These are phyloP conservation scores for Mitragyna speciosa DNA, from an alignment of 257 asterid genomes.

Conservation along the genomic window DNA sequence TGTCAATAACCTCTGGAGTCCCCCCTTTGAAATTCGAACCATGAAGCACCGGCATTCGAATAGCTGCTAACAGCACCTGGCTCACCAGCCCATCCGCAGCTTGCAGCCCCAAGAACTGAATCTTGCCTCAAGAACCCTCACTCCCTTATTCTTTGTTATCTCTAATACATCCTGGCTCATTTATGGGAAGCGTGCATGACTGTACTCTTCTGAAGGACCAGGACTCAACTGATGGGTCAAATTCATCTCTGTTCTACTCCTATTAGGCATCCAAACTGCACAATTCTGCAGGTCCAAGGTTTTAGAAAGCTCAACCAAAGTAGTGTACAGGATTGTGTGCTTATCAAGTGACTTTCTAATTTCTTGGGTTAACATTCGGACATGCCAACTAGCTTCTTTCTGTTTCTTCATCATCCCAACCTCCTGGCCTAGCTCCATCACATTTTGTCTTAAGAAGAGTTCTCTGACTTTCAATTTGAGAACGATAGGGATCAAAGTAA, in stretches of 20 bases:
- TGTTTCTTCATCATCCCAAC: constrained; percentile 49
- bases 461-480: constrained; percentile 48
- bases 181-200: constrained; percentile 27
- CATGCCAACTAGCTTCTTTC: constrained; percentile 47
- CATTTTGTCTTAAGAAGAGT: constrained; percentile 42
- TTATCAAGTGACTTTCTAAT: constrained; percentile 49
- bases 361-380: constrained; percentile 46
- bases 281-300: constrained; percentile 48
- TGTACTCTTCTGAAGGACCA: constrained; percentile 25
- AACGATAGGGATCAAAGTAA: constrained; percentile 40
- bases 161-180: constrained; percentile 46
- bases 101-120: constrained; percentile 39
- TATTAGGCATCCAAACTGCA: constrained; percentile 55
- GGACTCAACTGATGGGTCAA: constrained; percentile 45
- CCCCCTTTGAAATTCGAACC: constrained; percentile 51
- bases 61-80: constrained; percentile 42
- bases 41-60: constrained; percentile 42
- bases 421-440: constrained; percentile 49
- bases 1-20: constrained; percentile 39
- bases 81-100: constrained; percentile 36
- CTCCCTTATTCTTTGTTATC: constrained; percentile 41
- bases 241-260: constrained; percentile 36
- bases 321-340: constrained; percentile 43
- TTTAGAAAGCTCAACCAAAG: constrained; percentile 46
- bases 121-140: constrained; percentile 37